These are phyloP conservation scores for Tirmania nivea DNA, from an alignment of 495 filamentous ascomycete species.

Conservation along the genomic window DNA sequence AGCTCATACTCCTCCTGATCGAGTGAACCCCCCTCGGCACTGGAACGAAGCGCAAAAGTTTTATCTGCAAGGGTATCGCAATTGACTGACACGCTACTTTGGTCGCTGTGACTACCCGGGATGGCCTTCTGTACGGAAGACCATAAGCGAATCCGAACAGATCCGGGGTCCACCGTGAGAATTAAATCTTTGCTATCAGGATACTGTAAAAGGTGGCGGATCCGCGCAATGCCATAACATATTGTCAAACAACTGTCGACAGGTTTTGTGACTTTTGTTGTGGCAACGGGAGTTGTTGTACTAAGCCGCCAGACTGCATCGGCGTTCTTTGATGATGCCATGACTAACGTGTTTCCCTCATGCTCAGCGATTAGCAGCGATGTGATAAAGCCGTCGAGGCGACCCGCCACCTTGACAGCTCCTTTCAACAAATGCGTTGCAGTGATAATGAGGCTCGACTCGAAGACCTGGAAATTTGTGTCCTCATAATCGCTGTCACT, in stretches of 20 bases:
- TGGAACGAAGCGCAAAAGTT: neutral
- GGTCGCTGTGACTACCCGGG: neutral
- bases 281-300: neutral
- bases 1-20: neutral
- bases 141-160: neutral
- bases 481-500: neutral
- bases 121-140: neutral
- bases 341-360: neutral
- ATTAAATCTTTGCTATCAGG: neutral
- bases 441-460: neutral
- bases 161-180: neutral
- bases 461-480: neutral
- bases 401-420: neutral
- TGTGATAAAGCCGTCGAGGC: neutral
- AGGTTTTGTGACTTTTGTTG: neutral
- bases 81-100: neutral
- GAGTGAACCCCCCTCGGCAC: neutral
- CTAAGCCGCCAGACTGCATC: neutral
- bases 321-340: neutral
- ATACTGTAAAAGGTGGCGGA: neutral
- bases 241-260: neutral
- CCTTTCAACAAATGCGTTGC: neutral
- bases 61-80: neutral
- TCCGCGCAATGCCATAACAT: neutral
- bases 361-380: neutral